phyloP scores from a whole-genome alignment of 78 protist species.

The Guillardia theta region DNA sequence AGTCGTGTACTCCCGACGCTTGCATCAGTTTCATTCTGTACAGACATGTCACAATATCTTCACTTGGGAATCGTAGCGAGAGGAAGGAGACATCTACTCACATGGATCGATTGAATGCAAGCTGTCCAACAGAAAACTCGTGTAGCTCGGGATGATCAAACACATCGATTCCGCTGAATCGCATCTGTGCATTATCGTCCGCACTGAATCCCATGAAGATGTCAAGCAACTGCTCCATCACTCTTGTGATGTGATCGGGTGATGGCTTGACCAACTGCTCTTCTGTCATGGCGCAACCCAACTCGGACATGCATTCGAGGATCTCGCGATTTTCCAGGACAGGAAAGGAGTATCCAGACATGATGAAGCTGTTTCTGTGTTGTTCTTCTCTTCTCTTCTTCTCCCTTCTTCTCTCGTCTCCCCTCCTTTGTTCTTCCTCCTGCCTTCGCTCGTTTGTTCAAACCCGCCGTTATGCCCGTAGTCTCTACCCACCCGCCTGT shows the following conservation, averaged over 20 bases:
- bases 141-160: slow-evolving; percentile 20
- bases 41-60: not conserved
- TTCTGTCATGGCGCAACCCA: not conserved
- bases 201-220: not conserved
- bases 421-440: too few relatives aligned
- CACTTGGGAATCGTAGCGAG: not conserved
- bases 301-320: slow-evolving; percentile 7
- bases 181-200: not conserved
- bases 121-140: not conserved
- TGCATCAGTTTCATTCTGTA: not conserved
- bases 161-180: slow-evolving; percentile 29
- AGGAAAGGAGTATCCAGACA: slow-evolving; percentile 1
- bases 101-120: slow-evolving; percentile 4
- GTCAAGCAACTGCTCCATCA: not conserved
- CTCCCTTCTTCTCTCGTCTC: too few relatives aligned
- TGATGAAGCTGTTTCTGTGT: too few relatives aligned
- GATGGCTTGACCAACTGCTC: not conserved
- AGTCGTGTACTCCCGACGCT: not conserved
- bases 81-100: not conserved
- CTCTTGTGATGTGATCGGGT: not conserved
- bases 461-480: too few relatives aligned
- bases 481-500: too few relatives aligned
- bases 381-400: not conserved
- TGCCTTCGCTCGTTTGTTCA: too few relatives aligned
- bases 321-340: not conserved